Evolutionary conservation across 176 grass and related monocot genomes (phyloP), one percentile per base, ranked within the genome.

Genomic region (Oryza glaberrima): DNA sequence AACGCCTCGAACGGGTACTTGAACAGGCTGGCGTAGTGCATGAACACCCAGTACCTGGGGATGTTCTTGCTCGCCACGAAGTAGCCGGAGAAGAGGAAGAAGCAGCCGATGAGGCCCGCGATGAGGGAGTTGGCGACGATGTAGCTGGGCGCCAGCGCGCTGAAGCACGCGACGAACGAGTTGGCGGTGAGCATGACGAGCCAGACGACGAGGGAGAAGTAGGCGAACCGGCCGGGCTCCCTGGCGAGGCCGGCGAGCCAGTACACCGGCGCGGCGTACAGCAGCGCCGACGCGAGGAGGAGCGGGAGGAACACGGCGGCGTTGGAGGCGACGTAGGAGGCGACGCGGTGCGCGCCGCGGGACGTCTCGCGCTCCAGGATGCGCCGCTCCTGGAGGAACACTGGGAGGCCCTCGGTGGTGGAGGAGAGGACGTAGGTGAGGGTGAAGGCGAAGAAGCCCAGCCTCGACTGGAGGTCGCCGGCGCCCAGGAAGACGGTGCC

Each of bases 51-150:
- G 65, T 98, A 98, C 17, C 72, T 86, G 45, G 96, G 96, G 77
- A 98, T 98, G 73, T 77, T 73, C 44, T 79, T 85, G 88, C 92
- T 88, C 0, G 93, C 85, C 2, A 95, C 91, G 91, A 98, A 98
- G 87, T 98, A 98, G 9, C 93, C 93, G 3, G 96, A 98, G 89
- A 98, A 98, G 80, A 98, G 96, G 82, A 98, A 98, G 96, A 98
- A 98, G 75, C 91, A 91, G 4, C 93, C 93, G 85, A 98, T 90
- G 58, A 98, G 66, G 0, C 93, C 96, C 0, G 91, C 41, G 4
- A 95, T 88, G 82, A 94, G 66, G 56, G 96, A 98, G 79, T 95
- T 98, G 17, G 93, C 96, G 58, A 95, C 83, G 89, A 98, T 98
- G 87, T 93, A 98, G 58, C 90, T 95, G 0, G 96, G 93, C 72